Base-by-base conservation (phyloP, 345 rosid species). In the Citrus medica region DNA sequence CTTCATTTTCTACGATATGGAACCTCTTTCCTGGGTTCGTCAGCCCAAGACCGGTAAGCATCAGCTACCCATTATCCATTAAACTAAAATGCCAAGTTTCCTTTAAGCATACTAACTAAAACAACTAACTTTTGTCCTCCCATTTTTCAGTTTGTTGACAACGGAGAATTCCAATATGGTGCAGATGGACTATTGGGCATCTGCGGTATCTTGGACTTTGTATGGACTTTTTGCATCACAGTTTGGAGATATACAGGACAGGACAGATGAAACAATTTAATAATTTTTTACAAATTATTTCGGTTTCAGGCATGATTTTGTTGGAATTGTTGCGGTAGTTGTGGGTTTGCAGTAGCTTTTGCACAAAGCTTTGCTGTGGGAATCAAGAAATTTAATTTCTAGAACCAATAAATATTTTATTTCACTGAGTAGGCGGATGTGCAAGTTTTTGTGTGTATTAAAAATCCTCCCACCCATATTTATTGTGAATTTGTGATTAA, bases 1-100 rank as follows among this genome's bases (percentile, higher is more conserved):
- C 89, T 21, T 91, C 89, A 40, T 86, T 90, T 70, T 90, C 82
- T 53, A 79, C 76, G 27, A 7, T 88, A 2, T 92, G 94, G 96
- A 90, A 87, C 76, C 75, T 92, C 62, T 92, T 90, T 79, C 77
- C 92, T 2, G 96, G 96, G 48, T 90, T 92, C 85, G 75, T 90
- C 56, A 68, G 90, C 72, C 90, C 96, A 4, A 83, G 89, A 74
- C 56, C 56, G 1, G 21, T 51, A 51, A 4, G 56, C 21, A 16
- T 13, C 1, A 17, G 5, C 6, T 4, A 13, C 21, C 7, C 56
- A 51, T 10, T 48, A 12, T 48, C 55, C 19, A 14, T 14, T 48
- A 48, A 12, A 1, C 6, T 14, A 12, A 48, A 16, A 12, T 14
- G 64, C 46, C 13, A 27, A 1, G 27, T 74, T 56, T 33, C 2